These are phyloP conservation scores for Capsicum rhomboideum DNA, from an alignment of 257 asterid genomes.

Conservation along the genomic window DNA sequence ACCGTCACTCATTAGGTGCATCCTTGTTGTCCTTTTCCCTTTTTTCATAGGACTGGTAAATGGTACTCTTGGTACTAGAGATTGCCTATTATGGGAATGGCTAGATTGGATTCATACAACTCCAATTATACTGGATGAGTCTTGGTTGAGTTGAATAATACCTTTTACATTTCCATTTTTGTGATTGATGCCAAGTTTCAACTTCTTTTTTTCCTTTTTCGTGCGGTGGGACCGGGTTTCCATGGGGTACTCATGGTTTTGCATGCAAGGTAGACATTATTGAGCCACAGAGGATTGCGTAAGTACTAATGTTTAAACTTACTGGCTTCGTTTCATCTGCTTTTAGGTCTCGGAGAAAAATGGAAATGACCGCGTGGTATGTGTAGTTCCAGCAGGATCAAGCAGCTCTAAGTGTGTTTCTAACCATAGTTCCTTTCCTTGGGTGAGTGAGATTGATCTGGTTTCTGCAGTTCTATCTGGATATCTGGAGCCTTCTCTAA, in stretches of 20 bases:
- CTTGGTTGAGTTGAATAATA: neutral
- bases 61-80: neutral
- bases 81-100: neutral
- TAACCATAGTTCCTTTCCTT: conserved; percentile 35
- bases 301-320: neutral
- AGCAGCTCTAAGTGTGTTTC: conserved; percentile 21
- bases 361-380: conserved; percentile 27
- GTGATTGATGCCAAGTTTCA: neutral
- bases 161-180: neutral
- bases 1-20: neutral
- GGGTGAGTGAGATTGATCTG: conserved; percentile 66
- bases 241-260: conserved; percentile 3
- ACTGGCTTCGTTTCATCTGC: neutral
- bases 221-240: neutral
- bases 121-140: neutral
- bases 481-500: conserved; percentile 54
- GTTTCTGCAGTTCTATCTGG: conserved; percentile 70
- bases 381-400: conserved; percentile 54
- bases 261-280: neutral
- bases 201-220: neutral
- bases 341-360: conserved; percentile 45
- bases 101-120: neutral
- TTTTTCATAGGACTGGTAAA: neutral
- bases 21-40: neutral
- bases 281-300: neutral